Evolutionary conservation across 2,329 filamentous ascomycete genomes (phyloP).

Genomic region (Pleoardoris graminearum): DNA sequence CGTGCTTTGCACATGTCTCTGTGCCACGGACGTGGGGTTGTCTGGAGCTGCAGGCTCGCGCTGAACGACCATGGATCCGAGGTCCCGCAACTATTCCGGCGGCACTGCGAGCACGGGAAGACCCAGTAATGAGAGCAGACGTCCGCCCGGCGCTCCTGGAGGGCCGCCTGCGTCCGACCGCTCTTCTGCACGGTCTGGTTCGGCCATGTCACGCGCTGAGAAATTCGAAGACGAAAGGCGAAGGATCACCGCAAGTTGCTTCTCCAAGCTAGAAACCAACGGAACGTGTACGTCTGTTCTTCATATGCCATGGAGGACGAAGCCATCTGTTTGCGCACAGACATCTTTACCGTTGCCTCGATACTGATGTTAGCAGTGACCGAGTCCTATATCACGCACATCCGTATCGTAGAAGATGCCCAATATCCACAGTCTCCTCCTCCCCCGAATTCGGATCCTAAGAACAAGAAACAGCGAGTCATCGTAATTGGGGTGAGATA

Average conservation of each 20-base stretch:
- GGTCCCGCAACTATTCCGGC: conserved; percentile 37
- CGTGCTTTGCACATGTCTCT: conserved; percentile 2
- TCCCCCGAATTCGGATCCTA: conserved; percentile 72
- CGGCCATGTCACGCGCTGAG: conserved; percentile 64
- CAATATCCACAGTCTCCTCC: conserved; percentile 81
- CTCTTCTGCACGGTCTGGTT: conserved; percentile 25
- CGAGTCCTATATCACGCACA: conserved; percentile 98
- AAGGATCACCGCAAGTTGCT: conserved; percentile 93
- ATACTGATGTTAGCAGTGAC: conserved; percentile 56
- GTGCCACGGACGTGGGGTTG: background rate
- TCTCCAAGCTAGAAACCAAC: conserved; percentile 84
- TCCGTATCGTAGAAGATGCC: conserved; percentile 85
- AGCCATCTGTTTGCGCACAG: background rate
- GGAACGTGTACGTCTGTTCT: conserved; percentile 69
- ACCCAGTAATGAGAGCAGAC: conserved; percentile 28
- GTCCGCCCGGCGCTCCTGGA: conserved; percentile 31
- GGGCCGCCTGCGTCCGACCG: conserved; percentile 33
- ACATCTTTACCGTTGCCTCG: background rate
- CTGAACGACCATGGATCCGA: conserved; percentile 33
- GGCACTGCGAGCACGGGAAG: conserved; percentile 28
- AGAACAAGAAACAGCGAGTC: conserved; percentile 83
- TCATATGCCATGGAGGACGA: background rate
- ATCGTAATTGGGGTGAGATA: conserved; percentile 93
- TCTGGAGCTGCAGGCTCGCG: background rate
- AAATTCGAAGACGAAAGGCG: conserved; percentile 96